Base-by-base conservation (phyloP, 225 moss, liverwort and hornwort genomes). In the Pleurozium schreberi region DNA sequence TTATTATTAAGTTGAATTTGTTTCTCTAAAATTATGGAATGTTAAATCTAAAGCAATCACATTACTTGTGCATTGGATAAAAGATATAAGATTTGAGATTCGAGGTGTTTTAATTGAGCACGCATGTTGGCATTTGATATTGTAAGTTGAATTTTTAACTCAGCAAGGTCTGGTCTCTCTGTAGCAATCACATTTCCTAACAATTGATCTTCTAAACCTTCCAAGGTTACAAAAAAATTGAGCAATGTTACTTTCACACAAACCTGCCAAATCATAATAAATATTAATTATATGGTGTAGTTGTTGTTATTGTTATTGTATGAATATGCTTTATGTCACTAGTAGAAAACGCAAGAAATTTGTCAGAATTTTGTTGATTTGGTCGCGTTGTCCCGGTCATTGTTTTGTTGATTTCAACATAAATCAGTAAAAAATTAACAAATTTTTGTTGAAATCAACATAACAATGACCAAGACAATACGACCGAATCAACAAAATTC, bases 121-220 rank as follows among this genome's bases (percentile, higher is more conserved):
- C 92, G 93, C 98, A 98, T 98, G 30, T 93, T 97, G 83, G 98
- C 98, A 90, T 97, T 98, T 62, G 98, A 96, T 47, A 98, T 89
- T 47, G 97, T 98, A 16, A 98, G 91, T 55, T 96, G 96, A 50
- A 95, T 89, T 92, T 98, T 98, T 91, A 96, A 91, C 88, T 98
- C 97, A 38, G 95, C 93, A 85, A 98, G 92, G 89, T 98, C 96
- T 9, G 95, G 97, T 91, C 98, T 92, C 79, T 98, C 97, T 75
- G 92, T 91, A 11, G 96, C 94, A 55, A 98, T 94, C 34, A 98
- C 98, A 86, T 93, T 98, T 53, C 93, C 98, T 61, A 98, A 87
- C 27, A 98, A 86, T 59, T 98, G 97, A 88, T 98, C 98, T 90
- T 98, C 98, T 76, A 98, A 84, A 43, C 98, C 98, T 86, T 97